These are phyloP conservation scores for Penicillium salamii DNA, from an alignment of 495 filamentous ascomycete genomes.

Conservation along the genomic window DNA sequence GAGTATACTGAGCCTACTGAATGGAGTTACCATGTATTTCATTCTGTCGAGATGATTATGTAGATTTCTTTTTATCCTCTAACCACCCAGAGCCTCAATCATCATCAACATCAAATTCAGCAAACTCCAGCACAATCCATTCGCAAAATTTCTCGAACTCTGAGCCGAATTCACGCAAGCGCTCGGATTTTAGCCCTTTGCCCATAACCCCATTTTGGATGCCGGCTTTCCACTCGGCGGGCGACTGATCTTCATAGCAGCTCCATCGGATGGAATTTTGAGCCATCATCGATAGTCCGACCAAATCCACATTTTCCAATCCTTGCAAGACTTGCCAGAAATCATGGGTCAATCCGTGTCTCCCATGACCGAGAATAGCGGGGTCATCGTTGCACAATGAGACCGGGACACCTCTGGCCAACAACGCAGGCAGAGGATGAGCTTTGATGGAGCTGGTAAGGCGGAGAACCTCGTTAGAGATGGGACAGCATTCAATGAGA, in stretches of 20 bases:
- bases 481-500: constrained; percentile 81
- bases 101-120: constrained; percentile 52
- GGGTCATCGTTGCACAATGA: constrained; percentile 84
- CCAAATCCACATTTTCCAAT: constrained; percentile 77
- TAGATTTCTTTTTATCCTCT: not conserved
- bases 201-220: constrained; percentile 73
- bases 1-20: not conserved
- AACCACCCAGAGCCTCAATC: constrained; percentile 3
- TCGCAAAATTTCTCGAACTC: constrained; percentile 89
- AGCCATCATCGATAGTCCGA: constrained; percentile 70
- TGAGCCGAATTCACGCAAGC: constrained; percentile 71
- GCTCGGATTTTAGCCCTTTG: constrained; percentile 64
- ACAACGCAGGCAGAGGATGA: constrained; percentile 78
- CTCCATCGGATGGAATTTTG: constrained; percentile 93
- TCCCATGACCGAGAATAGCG: constrained; percentile 73
- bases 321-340: constrained; percentile 91
- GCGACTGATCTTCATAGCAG: constrained; percentile 73
- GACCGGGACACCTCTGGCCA: constrained; percentile 69
- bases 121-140: constrained; percentile 84
- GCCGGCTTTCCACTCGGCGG: constrained; percentile 65
- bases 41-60: not conserved
- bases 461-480: constrained; percentile 79
- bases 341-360: constrained; percentile 76
- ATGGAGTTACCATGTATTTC: not conserved
- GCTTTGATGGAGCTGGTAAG: constrained; percentile 71